phyloP scores from a whole-genome alignment of 495 filamentous ascomycete genomes.

The Glarea lozoyensis region DNA sequence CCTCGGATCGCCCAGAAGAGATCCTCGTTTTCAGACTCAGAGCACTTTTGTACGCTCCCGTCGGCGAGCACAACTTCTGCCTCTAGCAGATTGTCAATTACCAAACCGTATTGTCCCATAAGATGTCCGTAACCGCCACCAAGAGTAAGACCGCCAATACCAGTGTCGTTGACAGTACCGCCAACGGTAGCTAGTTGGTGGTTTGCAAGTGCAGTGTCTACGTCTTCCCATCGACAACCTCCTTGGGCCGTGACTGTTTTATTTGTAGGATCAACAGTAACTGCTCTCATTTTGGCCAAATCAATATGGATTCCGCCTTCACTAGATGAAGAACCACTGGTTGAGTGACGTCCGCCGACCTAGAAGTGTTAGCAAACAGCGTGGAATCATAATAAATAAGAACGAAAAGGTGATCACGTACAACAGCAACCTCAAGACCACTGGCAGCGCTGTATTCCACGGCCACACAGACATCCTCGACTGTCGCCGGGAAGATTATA shows the following conservation, averaged over 20 bases:
- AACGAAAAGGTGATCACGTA: no score
- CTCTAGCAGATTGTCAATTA: slow-evolving; percentile 43
- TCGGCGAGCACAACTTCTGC: slow-evolving; percentile 42
- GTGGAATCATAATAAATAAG: no score
- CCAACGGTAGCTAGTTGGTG: slow-evolving; percentile 47
- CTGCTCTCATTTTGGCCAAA: slow-evolving; percentile 39
- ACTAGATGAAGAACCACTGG: slow-evolving; percentile 25
- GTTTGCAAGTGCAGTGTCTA: slow-evolving; percentile 39
- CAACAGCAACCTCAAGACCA: slow-evolving; percentile 4
- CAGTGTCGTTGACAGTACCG: slow-evolving; percentile 51
- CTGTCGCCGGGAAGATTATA: neutral
- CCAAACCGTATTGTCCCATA: slow-evolving; percentile 37
- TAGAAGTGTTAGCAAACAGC: no score
- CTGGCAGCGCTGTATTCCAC: slow-evolving; percentile 8
- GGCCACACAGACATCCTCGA: neutral
- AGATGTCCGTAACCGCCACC: slow-evolving; percentile 51
- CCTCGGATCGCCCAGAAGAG: slow-evolving; percentile 42
- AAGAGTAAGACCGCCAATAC: slow-evolving; percentile 49
- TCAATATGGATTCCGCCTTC: slow-evolving; percentile 48
- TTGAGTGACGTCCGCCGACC: no score
- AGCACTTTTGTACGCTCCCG: slow-evolving; percentile 28
- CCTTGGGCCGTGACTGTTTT: slow-evolving; percentile 43
- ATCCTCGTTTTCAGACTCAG: slow-evolving; percentile 29
- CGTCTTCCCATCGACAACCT: slow-evolving; percentile 46
- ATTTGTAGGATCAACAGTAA: slow-evolving; percentile 32